Percentiles rank a stretch among this genome's conserved stretches.
These are phyloP conservation scores for Neurospora tetrasperma DNA, from an alignment of 495 filamentous ascomycete species.

Conservation along the genomic window DNA sequence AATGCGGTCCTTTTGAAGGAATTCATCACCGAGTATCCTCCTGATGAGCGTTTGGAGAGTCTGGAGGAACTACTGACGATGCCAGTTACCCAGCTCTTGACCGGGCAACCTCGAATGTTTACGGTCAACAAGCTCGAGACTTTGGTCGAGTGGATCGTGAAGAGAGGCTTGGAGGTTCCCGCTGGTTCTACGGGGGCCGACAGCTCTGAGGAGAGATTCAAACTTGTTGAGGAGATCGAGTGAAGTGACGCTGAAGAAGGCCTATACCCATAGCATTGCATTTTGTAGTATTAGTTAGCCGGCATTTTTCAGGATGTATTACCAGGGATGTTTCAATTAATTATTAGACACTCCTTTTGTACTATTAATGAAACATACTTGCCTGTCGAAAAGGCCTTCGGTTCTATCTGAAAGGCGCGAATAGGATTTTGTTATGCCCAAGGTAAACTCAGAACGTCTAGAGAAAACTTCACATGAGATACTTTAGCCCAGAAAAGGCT, in stretches of 20 bases:
- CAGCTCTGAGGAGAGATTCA: background rate
- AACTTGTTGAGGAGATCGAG: background rate
- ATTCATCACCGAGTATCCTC: background rate
- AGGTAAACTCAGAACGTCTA: background rate
- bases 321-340: background rate
- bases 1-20: constrained; percentile 39
- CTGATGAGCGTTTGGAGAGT: background rate
- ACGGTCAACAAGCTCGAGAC: background rate
- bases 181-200: background rate
- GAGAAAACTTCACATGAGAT: rapidly evolving
- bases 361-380: background rate
- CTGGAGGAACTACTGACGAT: background rate
- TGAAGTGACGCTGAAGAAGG: background rate
- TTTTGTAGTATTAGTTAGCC: background rate
- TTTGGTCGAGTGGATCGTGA: background rate
- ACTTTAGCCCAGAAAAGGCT: background rate
- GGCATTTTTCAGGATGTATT: background rate
- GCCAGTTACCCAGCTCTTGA: background rate
- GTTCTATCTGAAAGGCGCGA: too few species aligned
- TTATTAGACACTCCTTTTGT: background rate
- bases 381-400: background rate
- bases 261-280: background rate
- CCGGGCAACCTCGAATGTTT: background rate
- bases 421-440: too few species aligned
- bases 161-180: background rate